These are phyloP conservation scores for Rhodotorula sp. DNA, from an alignment of 1,284 basidiomycete species.

Conservation along the genomic window DNA sequence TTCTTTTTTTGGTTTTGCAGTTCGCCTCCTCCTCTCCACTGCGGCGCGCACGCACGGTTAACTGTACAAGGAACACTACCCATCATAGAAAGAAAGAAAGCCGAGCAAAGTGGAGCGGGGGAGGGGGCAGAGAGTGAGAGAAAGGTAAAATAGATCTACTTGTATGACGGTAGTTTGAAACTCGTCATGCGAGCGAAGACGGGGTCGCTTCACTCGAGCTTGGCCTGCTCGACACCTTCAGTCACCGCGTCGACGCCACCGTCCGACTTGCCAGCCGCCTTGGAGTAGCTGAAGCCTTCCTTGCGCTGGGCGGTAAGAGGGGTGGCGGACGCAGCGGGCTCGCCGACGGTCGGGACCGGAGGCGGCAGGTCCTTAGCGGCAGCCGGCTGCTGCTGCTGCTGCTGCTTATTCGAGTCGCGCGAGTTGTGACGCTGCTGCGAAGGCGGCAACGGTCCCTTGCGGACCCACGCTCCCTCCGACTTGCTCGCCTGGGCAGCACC, in stretches of 20 bases:
- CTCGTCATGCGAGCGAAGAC: too few relatives aligned
- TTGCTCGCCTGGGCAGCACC: background rate
- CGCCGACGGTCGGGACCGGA: conserved; percentile 13
- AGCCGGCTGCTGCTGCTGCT: background rate
- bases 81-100: too few relatives aligned
- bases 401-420: background rate
- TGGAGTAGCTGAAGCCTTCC: conserved; percentile 14
- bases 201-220: background rate
- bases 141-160: too few relatives aligned
- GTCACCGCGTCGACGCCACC: conserved; percentile 8
- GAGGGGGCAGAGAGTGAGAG: too few relatives aligned
- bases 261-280: conserved; percentile 7
- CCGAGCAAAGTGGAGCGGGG: too few relatives aligned
- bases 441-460: conserved; percentile 22
- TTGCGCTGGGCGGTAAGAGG: conserved; percentile 1
- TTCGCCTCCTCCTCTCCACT: too few relatives aligned
- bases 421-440: background rate
- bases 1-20: too few relatives aligned
- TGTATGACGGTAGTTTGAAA: too few relatives aligned
- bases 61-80: too few relatives aligned
- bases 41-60: too few relatives aligned
- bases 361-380: background rate
- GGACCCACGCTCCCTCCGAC: conserved; percentile 24
- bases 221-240: conserved; percentile 1
- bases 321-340: background rate